phyloP scores from a whole-genome alignment of 2,329 filamentous ascomycete genomes.

The Pseudogymnoascus sp. region DNA sequence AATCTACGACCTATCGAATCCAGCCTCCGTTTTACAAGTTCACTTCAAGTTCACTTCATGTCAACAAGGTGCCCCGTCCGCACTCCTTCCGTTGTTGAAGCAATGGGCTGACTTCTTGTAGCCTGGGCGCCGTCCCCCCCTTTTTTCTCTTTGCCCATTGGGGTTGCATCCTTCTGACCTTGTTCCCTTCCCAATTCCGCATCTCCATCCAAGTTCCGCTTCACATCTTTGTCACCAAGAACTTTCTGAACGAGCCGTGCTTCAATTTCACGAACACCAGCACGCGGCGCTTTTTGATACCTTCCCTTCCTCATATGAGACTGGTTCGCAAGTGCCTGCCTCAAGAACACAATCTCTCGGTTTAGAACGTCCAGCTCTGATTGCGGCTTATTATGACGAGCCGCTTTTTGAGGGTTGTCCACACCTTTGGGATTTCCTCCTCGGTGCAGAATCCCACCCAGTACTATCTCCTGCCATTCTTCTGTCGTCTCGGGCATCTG shows the following conservation, averaged over 20 bases:
- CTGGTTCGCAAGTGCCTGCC: slow-evolving; percentile 3
- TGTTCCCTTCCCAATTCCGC: not conserved
- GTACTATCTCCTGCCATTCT: not conserved
- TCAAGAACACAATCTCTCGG: not conserved
- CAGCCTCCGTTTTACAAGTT: not conserved
- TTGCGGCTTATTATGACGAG: not conserved
- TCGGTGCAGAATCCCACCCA: not conserved
- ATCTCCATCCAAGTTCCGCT: not conserved
- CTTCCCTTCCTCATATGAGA: not conserved
- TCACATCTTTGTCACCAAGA: not conserved
- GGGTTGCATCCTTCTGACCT: not conserved
- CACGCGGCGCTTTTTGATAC: not conserved
- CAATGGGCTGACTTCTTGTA: not conserved
- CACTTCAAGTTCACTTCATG: not conserved
- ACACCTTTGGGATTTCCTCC: not conserved
- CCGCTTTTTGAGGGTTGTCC: not conserved
- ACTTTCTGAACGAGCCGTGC: not conserved
- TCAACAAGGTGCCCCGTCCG: not conserved
- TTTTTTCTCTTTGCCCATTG: not conserved
- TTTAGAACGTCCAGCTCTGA: not conserved
- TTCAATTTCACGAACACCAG: not conserved
- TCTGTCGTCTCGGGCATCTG: not conserved
- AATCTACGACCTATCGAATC: not conserved
- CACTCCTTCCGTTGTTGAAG: not conserved
- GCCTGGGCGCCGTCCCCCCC: not conserved